Base-by-base conservation (phyloP, 306 rosid species). In the Vigna unguiculata region DNA sequence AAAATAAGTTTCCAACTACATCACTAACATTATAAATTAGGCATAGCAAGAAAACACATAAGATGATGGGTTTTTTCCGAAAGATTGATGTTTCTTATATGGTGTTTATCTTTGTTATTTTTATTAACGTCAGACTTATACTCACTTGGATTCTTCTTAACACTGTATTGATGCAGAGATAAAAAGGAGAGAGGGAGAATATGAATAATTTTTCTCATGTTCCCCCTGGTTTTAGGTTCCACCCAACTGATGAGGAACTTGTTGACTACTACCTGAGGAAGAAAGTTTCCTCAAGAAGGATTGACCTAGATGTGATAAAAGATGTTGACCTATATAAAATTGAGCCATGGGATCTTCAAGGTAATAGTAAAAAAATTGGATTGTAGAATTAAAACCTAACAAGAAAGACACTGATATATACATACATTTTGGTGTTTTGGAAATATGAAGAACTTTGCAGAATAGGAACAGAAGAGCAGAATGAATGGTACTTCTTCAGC, bases 271-370 rank as follows among this genome's bases (percentile, higher is more conserved):
- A 93, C 82, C 98, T 93, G 5, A 88, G 97, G 76, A 91, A 86
- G 74, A 93, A 93, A 88, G 51, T 93, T 17, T 71, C 82, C 67
- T 86, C 93, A 60, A 90, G 90, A 61, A 88, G 88, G 85, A 86
- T 93, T 69, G 98, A 93, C 45, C 88, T 91, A 20, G 92, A 93
- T 84, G 92, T 93, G 72, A 93, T 93, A 47, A 93, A 91, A 86
- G 98, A 90, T 62, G 94, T 93, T 55, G 98, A 93, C 74, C 97
- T 93, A 69, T 93, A 93, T 76, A 91, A 84, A 83, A 93, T 93
- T 69, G 98, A 93, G 83, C 98, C 97, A 13, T 91, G 98, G 98
- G 98, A 93, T 82, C 98, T 93, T 70, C 90, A 91, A 91, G 98
- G 98, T 93, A 28, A 28, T 5, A 22, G 34, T 41, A 41, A n/a